Base-by-base conservation (phyloP, 371 early-diverging fungal species). In the Mortierella sp. region DNA sequence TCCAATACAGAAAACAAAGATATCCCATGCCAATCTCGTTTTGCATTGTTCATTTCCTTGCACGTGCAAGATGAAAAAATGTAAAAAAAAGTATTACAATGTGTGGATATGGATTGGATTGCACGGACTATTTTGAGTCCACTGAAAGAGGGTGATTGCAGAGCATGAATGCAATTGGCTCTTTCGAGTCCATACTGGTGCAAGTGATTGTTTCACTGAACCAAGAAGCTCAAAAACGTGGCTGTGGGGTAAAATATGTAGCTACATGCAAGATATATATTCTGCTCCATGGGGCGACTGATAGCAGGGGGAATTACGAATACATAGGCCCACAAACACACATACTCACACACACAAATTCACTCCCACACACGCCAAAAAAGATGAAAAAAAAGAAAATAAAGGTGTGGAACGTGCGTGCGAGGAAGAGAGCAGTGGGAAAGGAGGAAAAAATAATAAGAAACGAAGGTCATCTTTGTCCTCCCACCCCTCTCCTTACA, bases 341-440 rank as follows among this genome's bases (percentile, higher is more conserved):
- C n/a, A n/a, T n/a, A n/a, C n/a, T n/a, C n/a, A n/a, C 13, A 40
- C 40, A 9, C 40, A 53, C 23, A 9, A 5, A 53, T 28, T 26
- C 53, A 23, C 53, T 7, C 9, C 12, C 28, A 26, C 28, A 53
- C 28, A 35, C 6, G 47, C 42, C 58, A 37, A 28, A 58, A 56
- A 58, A 32, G 58, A n/a, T n/a, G n/a, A n/a, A n/a, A n/a, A n/a
- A n/a, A n/a, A n/a, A n/a, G n/a, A n/a, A n/a, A 47, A 67, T 32
- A n/a, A 29, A 43, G 29, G 19, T 28, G 34, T 26, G 37, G 64
- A 53, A 53, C 53, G 51, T 63, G 64, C 64, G 34, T 63, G 32
- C 64, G 34, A 53, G 28, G 26, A 57, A 35, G 35, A 34, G 1
- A 55, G 26, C 17, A 55, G 9, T 28, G 55, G 26, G 22, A n/a